Evolutionary conservation across 1,284 basidiomycete genomes (phyloP), one percentile per base, ranked within the genome.

Genomic region (Takashimella tepidaria): DNA sequence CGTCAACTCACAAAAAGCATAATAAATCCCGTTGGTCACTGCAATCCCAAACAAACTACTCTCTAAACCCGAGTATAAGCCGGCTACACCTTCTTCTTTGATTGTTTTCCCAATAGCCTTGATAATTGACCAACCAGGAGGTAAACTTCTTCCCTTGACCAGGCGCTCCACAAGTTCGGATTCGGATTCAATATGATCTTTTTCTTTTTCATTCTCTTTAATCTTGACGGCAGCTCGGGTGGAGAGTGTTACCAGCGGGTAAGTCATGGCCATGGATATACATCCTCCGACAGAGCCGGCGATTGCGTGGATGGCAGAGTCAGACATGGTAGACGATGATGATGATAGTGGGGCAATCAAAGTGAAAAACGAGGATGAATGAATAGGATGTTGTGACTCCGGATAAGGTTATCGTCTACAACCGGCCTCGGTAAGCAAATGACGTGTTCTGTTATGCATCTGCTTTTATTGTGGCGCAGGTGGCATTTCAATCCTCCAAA

Each of bases 211-310:
- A 1, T 86, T 86, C 64, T 92, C 86, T 37, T 37, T 37, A 16
- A 37, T 37, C 31, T 37, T 37, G 5, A 98, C 91, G 6, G 93
- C 93, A 1, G 92, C 91, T 47, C 93, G 84, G 1, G 92, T 98
- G 3, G 90, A 93, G 31, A 98, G 79, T 70, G 92, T 89, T 59
- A 97, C 86, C 27, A 98, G 81, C 6, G 95, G 95, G 70, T 77
- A 76, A n/a, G 74, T 77, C 53, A 76, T 51, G 13, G 70, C 68
- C 90, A 96, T 95, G 26, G 92, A 88, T 45, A 89, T 81, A 67
- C 93, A 87, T 47, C 95, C 95, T 52, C 92, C 95, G 4, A 86
- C 83, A 25, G 92, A 90, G 44, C 95, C 95, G 21, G 93, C 89
- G 31, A 89, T 74, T 26, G 93, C 84, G 69, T 98, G 92, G 47